A percentile compares a stretch with the other conserved stretches of the same genome.
These are phyloP conservation scores for Candida nemodendra DNA, from an alignment of 805 yeast genomes.

Conservation along the genomic window DNA sequence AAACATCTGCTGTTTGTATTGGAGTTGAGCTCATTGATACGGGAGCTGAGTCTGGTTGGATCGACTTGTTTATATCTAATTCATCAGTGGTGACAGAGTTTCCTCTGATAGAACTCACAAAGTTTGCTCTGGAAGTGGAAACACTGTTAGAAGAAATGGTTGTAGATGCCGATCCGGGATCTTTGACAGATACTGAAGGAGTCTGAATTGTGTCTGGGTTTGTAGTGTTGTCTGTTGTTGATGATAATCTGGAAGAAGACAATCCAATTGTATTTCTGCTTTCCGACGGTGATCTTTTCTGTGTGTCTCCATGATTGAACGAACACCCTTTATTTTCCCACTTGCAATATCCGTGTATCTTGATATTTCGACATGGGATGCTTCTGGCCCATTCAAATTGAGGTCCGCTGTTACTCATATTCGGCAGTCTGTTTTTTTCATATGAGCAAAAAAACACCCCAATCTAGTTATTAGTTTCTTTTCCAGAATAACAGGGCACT, in stretches of 20 bases:
- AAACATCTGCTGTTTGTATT: slow-evolving; percentile 9
- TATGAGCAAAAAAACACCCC: slow-evolving; percentile 1
- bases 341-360: slow-evolving; percentile 85
- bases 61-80: neutral
- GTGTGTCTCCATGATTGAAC: slow-evolving; percentile 60
- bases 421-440: neutral
- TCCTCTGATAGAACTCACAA: neutral
- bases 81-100: neutral
- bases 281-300: slow-evolving; percentile 11
- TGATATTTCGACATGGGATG: slow-evolving; percentile 79
- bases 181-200: neutral
- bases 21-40: neutral
- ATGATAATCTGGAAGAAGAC: slow-evolving; percentile 2
- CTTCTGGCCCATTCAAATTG: slow-evolving; percentile 63
- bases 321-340: slow-evolving; percentile 86
- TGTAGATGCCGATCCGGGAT: neutral
- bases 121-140: neutral
- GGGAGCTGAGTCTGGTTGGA: neutral
- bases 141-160: neutral
- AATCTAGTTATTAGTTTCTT: too few species aligned
- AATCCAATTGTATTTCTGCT: slow-evolving; percentile 5
- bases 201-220: neutral
- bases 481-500: too few species aligned
- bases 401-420: slow-evolving; percentile 17
- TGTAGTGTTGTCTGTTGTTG: slow-evolving; percentile 1